Percentiles rank a stretch among this genome's conserved stretches.
phyloP scores from a whole-genome alignment of 768 basidiomycete genomes.

The Collybia sp. region DNA sequence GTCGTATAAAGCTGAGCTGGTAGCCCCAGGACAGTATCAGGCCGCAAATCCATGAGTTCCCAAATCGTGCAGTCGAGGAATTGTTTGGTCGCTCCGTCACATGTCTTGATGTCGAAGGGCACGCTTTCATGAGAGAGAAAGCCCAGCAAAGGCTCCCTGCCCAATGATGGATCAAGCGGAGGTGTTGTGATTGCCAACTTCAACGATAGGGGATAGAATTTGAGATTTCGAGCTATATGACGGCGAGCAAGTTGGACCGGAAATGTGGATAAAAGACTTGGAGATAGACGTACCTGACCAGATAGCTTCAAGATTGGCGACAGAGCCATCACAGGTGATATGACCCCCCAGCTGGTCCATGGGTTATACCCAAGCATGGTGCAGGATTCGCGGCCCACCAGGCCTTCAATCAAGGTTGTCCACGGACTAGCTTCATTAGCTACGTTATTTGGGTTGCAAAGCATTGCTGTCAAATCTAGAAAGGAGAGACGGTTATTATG shows the following conservation, averaged over 20 bases:
- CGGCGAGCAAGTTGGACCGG: slow-evolving; percentile 4
- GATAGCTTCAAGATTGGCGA: slow-evolving; percentile 44
- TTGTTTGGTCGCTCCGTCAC: slow-evolving; percentile 14
- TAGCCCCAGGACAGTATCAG: slow-evolving; percentile 27
- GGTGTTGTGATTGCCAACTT: slow-evolving; percentile 21
- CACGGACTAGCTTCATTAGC: slow-evolving; percentile 34
- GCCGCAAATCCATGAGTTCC: slow-evolving; percentile 37
- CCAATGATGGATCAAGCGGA: slow-evolving; percentile 24
- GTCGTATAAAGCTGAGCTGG: slow-evolving; percentile 24
- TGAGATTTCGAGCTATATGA: slow-evolving; percentile 36
- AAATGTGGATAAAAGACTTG: neutral
- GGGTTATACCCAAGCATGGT: slow-evolving; percentile 32
- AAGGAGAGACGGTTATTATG: slow-evolving; percentile 33
- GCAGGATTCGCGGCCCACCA: slow-evolving; percentile 34
- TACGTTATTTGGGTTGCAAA: slow-evolving; percentile 41
- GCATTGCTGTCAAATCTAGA: slow-evolving; percentile 31
- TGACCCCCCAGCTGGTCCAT: slow-evolving; percentile 29
- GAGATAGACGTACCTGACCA: slow-evolving; percentile 22
- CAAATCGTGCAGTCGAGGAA: slow-evolving; percentile 25
- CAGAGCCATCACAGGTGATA: slow-evolving; percentile 35
- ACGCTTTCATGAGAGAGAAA: too few species aligned
- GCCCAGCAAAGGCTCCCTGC: neutral
- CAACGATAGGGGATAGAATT: slow-evolving; percentile 40
- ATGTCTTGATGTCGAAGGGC: slow-evolving; percentile 25
- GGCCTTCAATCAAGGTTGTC: slow-evolving; percentile 30